Base-by-base conservation (phyloP, 2,329 filamentous ascomycete genomes). In the Aspergillus pseudoterreus region DNA sequence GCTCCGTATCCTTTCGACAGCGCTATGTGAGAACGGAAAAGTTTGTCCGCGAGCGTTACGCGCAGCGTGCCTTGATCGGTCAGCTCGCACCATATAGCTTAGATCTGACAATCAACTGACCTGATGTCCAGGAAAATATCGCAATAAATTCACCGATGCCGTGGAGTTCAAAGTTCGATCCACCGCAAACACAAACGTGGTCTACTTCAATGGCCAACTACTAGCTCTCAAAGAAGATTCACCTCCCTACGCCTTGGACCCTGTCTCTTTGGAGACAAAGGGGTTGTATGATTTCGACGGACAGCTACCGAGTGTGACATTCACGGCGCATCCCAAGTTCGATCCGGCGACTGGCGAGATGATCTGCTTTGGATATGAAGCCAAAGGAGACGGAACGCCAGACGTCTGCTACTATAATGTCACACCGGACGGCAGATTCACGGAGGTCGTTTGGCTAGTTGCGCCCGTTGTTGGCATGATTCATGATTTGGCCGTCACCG, bases 131-230 rank as follows among this genome's bases (percentile, higher is more conserved):
- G 71, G 72, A 0, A 70, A 69, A 43, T 75, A 75, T 45, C 68
- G 72, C 27, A 75, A 75, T 51, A 67, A 63, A 22, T 73, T 58
- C 54, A 73, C 71, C 4, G 69, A 74, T 55, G 66, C 65, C 1
- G 66, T 72, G 12, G 58, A 67, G 44, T 63, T 67, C 43, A 61
- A 63, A 21, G 50, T 70, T 10, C 61, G 64, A 36, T 68, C 57
- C 14, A 74, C 72, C 0, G 71, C 77, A 3, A 84, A 85, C 56
- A 84, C 82, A 1, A 84, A 85, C 51, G 69, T 84, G n/a, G 70
- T 80, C 1, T 82, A 78, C 58, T 84, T 79, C 76, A 69, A 79
- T 6, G 80, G 80, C 0, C 73, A 79, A 4, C 32, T 64, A 1
- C 45, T 64, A 0, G 61, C 61, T 43, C 59, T 84, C 47, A 84